Percentiles rank a stretch among this genome's conserved stretches.
phyloP scores from a whole-genome alignment of 768 basidiomycete genomes.

The Termitomyces eurrhizus region DNA sequence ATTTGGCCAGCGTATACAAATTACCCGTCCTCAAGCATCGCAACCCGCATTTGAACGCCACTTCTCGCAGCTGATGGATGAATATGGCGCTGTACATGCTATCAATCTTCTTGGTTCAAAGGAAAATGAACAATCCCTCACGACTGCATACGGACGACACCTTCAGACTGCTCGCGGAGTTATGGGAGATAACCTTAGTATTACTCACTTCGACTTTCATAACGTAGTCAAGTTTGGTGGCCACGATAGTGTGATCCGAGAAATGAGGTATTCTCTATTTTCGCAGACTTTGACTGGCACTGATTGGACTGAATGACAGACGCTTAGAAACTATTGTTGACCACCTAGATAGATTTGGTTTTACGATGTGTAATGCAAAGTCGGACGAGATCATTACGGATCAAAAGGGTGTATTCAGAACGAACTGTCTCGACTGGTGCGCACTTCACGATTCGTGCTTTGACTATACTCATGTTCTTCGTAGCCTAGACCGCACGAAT shows the following conservation, averaged over 20 bases:
- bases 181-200: constrained; percentile 64
- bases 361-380: constrained; percentile 71
- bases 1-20: constrained; percentile 91
- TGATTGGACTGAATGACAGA: constrained; percentile 31
- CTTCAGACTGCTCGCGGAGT: constrained; percentile 59
- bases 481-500: constrained; percentile 93
- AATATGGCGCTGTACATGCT: constrained; percentile 82
- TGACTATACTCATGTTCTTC: constrained; percentile 7
- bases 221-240: constrained; percentile 74
- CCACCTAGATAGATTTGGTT: constrained; percentile 78
- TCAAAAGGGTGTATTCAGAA: constrained; percentile 90
- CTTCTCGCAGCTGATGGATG: constrained; percentile 79
- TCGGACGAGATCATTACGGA: constrained; percentile 74
- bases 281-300: not conserved
- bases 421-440: constrained; percentile 94
- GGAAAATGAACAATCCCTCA: constrained; percentile 87
- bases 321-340: constrained; percentile 55
- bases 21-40: constrained; percentile 92
- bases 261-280: constrained; percentile 48
- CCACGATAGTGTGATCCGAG: constrained; percentile 80
- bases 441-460: constrained; percentile 9
- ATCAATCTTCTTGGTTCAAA: constrained; percentile 90
- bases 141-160: constrained; percentile 79
- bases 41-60: constrained; percentile 98
- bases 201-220: constrained; percentile 96